These are phyloP conservation scores for Orbilia quercus DNA, from an alignment of 2,329 filamentous ascomycete species.

Conservation along the genomic window DNA sequence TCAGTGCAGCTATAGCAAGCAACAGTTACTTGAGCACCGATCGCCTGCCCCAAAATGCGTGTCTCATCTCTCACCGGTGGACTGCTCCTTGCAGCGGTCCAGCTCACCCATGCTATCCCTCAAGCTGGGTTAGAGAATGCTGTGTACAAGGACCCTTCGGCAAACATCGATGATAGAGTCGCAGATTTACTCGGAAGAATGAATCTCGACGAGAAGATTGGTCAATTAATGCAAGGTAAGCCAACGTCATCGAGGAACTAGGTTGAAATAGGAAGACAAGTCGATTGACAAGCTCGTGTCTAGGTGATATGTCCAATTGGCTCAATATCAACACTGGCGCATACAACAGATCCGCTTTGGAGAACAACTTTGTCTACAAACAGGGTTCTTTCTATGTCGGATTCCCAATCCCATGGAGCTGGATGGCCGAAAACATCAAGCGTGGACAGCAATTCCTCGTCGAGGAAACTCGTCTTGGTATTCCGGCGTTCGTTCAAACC, in stretches of 20 bases:
- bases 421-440: constrained; percentile 73
- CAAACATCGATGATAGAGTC: constrained; percentile 71
- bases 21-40: constrained; percentile 28
- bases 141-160: constrained; percentile 61
- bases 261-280: too few relatives aligned
- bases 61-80: constrained; percentile 49
- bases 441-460: constrained; percentile 76
- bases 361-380: constrained; percentile 73
- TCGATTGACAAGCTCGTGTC: constrained; percentile 58
- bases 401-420: constrained; percentile 73
- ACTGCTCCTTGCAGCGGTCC: constrained; percentile 45
- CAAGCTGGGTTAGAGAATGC: constrained; percentile 32
- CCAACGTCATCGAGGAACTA: constrained; percentile 21
- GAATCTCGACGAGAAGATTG: constrained; percentile 79
- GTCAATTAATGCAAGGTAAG: constrained; percentile 72
- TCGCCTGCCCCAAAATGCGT: constrained; percentile 46
- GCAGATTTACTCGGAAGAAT: constrained; percentile 76
- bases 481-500: constrained; percentile 78
- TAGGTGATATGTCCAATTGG: constrained; percentile 76
- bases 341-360: constrained; percentile 76
- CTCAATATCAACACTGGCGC: constrained; percentile 74
- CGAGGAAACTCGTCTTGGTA: constrained; percentile 75
- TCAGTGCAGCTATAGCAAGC: constrained; percentile 38
- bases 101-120: constrained; percentile 37
- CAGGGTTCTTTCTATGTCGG: constrained; percentile 80